Conservation (phyloP, 805 yeast genomes). For the Priceomyces medius region DNA sequence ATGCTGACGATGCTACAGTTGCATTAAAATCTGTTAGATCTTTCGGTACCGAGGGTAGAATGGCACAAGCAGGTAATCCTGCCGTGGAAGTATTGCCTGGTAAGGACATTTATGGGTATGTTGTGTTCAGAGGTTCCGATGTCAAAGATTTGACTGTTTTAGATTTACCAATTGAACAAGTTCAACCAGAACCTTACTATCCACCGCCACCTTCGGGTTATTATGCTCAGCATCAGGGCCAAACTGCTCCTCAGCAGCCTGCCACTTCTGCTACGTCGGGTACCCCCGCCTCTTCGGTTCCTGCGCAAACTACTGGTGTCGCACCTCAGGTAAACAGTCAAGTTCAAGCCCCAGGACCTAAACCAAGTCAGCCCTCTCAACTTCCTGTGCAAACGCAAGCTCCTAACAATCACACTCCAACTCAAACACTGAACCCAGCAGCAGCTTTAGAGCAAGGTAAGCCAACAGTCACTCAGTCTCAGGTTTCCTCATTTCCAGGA, state of each 20-base stretch:
- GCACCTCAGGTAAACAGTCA: constrained; percentile 1
- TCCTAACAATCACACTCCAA: not conserved
- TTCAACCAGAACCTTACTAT: constrained; percentile 50
- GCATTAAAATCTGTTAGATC: constrained; percentile 76
- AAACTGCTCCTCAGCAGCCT: not conserved
- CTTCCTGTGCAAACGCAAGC: constrained; percentile 11
- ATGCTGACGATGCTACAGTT: constrained; percentile 88
- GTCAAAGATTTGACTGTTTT: constrained; percentile 86
- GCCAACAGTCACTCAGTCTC: constrained; percentile 4
- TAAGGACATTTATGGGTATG: constrained; percentile 64
- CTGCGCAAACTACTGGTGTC: constrained; percentile 9
- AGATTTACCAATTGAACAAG: constrained; percentile 66
- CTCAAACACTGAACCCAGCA: not conserved
- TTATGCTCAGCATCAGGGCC: constrained; percentile 12
- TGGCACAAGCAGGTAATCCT: constrained; percentile 55
- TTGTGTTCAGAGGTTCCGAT: constrained; percentile 87
- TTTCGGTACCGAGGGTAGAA: constrained; percentile 90
- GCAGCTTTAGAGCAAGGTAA: constrained; percentile 1
- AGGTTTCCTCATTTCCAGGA: constrained; percentile 7
- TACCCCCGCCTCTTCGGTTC: not conserved
- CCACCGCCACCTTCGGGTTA: constrained; percentile 15
- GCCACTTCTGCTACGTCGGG: constrained; percentile 5
- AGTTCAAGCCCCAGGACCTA: constrained; percentile 3
- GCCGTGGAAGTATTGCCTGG: constrained; percentile 71
- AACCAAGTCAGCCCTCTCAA: constrained; percentile 12